Percentiles rank a stretch among this genome's conserved stretches.
phyloP scores from a whole-genome alignment of 805 yeast species.

The Candida railenensis region DNA sequence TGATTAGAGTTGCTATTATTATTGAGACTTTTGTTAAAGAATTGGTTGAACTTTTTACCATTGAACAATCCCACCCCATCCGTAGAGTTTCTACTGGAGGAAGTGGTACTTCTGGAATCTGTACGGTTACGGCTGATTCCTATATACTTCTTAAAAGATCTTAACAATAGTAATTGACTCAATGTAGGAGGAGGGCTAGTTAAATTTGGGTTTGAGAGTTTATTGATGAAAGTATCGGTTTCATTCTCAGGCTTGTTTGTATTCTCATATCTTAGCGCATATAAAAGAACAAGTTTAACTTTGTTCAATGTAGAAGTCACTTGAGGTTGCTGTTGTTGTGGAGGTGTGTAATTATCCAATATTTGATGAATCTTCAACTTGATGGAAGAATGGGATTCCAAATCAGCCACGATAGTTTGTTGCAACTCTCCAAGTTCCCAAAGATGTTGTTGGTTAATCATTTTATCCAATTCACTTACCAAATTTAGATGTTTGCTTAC shows the following conservation, averaged over 20 bases:
- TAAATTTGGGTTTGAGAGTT: conserved; percentile 27
- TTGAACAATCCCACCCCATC: conserved; percentile 26
- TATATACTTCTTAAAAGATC: conserved; percentile 26
- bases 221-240: conserved; percentile 20
- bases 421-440: conserved; percentile 91
- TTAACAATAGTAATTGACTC: conserved; percentile 30
- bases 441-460: conserved; percentile 59
- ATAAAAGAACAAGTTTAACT: conserved; percentile 69
- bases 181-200: conserved; percentile 32
- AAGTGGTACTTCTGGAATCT: neutral
- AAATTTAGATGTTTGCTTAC: conserved; percentile 90
- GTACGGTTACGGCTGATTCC: conserved; percentile 5
- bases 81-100: neutral
- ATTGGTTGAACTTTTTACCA: conserved; percentile 30
- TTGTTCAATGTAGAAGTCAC: conserved; percentile 53
- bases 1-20: conserved; percentile 14
- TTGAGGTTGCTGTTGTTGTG: conserved; percentile 14
- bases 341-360: conserved; percentile 30
- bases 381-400: conserved; percentile 38
- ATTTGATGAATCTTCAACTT: conserved; percentile 54
- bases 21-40: conserved; percentile 24
- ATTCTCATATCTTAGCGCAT: conserved; percentile 68
- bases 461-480: conserved; percentile 80
- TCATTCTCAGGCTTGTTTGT: conserved; percentile 21
- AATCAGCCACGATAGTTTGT: conserved; percentile 70